phyloP scores from a whole-genome alignment of 164 flowering plant genomes.

The Dillenia suffruticosa region DNA sequence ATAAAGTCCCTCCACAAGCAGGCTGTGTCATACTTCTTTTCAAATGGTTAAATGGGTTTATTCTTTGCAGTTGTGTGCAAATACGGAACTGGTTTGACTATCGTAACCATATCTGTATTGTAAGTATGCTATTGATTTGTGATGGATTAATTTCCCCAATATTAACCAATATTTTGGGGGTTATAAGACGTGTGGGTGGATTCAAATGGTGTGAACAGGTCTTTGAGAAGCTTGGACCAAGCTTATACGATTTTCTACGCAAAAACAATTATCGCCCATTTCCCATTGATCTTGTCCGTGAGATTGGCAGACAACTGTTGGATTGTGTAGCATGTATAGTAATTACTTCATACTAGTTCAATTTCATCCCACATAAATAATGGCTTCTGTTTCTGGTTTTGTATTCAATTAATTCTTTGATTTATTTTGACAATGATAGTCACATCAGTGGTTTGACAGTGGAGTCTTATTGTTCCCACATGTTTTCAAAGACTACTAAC shows the following conservation, averaged over 20 bases:
- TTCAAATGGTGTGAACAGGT: slow-evolving; percentile 95
- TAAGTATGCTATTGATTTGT: slow-evolving; percentile 76
- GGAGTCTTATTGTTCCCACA: too few species aligned
- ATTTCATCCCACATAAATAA: too few species aligned
- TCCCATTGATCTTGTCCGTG: slow-evolving; percentile 99
- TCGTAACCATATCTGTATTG: slow-evolving; percentile 99
- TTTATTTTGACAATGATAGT: too few species aligned
- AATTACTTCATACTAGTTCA: slow-evolving; percentile 21
- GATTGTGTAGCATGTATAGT: slow-evolving; percentile 99
- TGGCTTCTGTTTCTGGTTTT: too few species aligned
- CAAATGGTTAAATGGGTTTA: slow-evolving; percentile 60
- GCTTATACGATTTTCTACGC: slow-evolving; percentile 99
- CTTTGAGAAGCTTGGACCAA: slow-evolving; percentile 99
- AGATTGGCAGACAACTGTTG: slow-evolving; percentile 98
- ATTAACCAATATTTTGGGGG: slow-evolving; percentile 41
- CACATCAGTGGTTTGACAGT: too few species aligned
- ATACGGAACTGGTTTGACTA: slow-evolving; percentile 99
- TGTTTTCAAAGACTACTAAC: too few species aligned
- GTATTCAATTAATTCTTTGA: too few species aligned
- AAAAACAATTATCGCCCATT: slow-evolving; percentile 99
- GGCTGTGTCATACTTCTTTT: slow-evolving; percentile 14
- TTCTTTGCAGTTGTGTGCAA: slow-evolving; percentile 99
- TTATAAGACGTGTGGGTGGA: slow-evolving; percentile 68
- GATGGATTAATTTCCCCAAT: slow-evolving; percentile 70
- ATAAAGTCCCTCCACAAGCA: not conserved